phyloP scores from a whole-genome alignment of 768 basidiomycete species.

The Filobasidium wieringae region DNA sequence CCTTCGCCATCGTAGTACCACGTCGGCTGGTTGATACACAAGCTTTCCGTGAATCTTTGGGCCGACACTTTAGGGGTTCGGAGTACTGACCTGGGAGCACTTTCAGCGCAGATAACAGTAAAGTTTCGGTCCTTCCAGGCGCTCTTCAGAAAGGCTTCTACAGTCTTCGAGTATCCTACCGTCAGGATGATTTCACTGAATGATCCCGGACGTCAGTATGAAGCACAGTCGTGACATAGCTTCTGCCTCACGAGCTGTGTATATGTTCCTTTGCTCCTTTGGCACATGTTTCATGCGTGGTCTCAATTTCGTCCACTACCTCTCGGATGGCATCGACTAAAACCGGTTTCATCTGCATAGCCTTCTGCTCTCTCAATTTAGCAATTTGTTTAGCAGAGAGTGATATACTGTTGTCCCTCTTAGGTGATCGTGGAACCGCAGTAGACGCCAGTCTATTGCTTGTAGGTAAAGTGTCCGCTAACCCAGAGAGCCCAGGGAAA shows the following conservation, averaged over 20 bases:
- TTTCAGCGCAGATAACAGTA: conserved; percentile 91
- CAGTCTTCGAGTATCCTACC: conserved; percentile 84
- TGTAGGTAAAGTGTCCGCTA: neutral
- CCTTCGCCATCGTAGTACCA: conserved; percentile 71
- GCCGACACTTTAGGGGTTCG: neutral
- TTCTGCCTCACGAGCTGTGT: conserved; percentile 74
- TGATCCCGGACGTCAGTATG: conserved; percentile 2
- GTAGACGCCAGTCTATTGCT: neutral
- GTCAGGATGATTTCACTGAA: conserved; percentile 84
- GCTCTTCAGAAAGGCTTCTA: conserved; percentile 83
- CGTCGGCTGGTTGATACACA: conserved; percentile 49
- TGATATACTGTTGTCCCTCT: no score
- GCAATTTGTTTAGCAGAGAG: neutral
- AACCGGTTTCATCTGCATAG: conserved; percentile 60
- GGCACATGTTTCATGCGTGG: conserved; percentile 85
- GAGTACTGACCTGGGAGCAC: conserved; percentile 71
- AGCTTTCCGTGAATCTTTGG: no score
- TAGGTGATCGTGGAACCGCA: neutral
- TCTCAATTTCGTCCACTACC: conserved; percentile 88
- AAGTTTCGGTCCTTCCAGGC: conserved; percentile 83
- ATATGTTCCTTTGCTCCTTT: conserved; percentile 92
- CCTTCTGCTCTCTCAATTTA: conserved; percentile 9
- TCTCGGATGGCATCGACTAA: conserved; percentile 96
- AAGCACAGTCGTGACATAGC: neutral
- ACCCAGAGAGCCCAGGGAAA: conserved; percentile 2